These are phyloP conservation scores for Pythium angustatum DNA, from an alignment of 352 stramenopile species.

Conservation along the genomic window DNA sequence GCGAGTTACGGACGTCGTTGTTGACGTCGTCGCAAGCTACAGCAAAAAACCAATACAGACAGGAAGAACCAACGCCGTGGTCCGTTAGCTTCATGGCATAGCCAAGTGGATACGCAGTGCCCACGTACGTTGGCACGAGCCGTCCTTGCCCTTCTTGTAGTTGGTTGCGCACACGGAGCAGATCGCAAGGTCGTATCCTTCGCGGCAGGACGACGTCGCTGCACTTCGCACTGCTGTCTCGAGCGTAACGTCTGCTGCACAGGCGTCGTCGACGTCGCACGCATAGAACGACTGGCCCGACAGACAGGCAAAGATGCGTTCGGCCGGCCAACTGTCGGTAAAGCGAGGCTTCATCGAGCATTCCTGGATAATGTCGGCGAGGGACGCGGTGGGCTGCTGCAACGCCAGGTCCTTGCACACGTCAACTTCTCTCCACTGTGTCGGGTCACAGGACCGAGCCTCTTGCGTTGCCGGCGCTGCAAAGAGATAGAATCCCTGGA, in stretches of 20 bases:
- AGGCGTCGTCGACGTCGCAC: conserved; percentile 61
- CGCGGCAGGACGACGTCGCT: conserved; percentile 39
- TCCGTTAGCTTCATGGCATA: background rate
- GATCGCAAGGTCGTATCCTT: conserved; percentile 59
- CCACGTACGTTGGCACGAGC: conserved; percentile 58
- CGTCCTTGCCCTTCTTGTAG: conserved; percentile 59
- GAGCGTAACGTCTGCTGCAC: conserved; percentile 50
- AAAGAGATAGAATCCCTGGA: conserved; percentile 62
- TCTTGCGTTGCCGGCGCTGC: conserved; percentile 45
- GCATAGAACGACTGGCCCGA: conserved; percentile 58
- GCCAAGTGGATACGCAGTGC: too few species aligned
- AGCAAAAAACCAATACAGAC: background rate
- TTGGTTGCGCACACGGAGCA: conserved; percentile 63
- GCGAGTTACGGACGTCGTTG: conserved; percentile 43
- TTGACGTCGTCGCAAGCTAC: conserved; percentile 59
- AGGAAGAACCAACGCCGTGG: too few species aligned
- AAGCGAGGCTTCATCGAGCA: conserved; percentile 43
- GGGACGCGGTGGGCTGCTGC: conserved; percentile 9
- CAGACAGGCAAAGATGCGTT: conserved; percentile 63
- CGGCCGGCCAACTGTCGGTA: conserved; percentile 54
- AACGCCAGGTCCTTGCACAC: conserved; percentile 43
- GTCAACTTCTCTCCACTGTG: conserved; percentile 46
- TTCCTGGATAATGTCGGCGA: conserved; percentile 43
- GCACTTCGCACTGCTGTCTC: conserved; percentile 24
- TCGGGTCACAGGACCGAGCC: conserved; percentile 32